These are phyloP conservation scores for Coccomyxa sp. DNA, from an alignment of 139 green algal species.

Conservation along the genomic window DNA sequence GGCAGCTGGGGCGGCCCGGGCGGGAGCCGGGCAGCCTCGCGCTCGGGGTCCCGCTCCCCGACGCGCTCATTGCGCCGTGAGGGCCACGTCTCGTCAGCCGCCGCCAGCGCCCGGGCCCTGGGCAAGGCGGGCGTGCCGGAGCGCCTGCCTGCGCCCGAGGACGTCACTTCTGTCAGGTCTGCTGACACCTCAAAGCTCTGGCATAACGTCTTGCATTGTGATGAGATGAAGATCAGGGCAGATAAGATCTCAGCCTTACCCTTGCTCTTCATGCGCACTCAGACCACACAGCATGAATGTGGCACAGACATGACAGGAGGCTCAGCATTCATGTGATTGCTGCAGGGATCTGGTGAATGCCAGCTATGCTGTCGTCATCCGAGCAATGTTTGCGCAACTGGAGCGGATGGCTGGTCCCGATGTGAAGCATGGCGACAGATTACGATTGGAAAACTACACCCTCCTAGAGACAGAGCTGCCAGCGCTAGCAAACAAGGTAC, in stretches of 20 bases:
- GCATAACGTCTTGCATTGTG: too few species aligned
- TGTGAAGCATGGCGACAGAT: conserved; percentile 39
- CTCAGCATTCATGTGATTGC: background rate
- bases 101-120: background rate
- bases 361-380: conserved; percentile 23
- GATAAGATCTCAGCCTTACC: background rate
- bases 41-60: background rate
- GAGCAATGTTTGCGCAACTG: conserved; percentile 23
- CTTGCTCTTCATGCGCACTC: too few species aligned
- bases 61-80: background rate
- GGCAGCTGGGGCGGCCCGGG: background rate
- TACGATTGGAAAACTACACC: conserved; percentile 48
- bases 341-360: conserved; percentile 30
- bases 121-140: background rate
- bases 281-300: too few species aligned
- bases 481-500: background rate
- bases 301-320: background rate
- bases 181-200: background rate
- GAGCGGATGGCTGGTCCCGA: conserved; percentile 33
- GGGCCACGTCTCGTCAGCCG: background rate
- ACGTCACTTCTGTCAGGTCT: background rate
- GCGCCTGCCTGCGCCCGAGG: background rate
- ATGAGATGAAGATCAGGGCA: too few species aligned
- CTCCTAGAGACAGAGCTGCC: conserved; percentile 12
- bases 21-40: background rate